Percentiles rank a stretch among this genome's conserved stretches.
Conservation (phyloP, 768 basidiomycete genomes). For the Tulasnella sp. region DNA sequence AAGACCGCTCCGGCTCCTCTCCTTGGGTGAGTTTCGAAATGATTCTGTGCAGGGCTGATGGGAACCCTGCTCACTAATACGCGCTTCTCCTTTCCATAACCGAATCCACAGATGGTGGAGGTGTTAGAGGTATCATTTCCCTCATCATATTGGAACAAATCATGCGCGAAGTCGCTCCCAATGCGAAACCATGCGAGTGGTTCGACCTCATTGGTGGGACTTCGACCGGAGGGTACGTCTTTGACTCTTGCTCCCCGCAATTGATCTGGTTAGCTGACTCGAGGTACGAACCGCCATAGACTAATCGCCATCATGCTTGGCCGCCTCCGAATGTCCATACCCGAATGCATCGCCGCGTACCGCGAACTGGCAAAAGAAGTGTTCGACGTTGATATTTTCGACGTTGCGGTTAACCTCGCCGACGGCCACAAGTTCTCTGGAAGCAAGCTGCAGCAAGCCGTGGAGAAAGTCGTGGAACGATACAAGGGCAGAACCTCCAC, state of each 20-base stretch:
- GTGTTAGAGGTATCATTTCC: not conserved
- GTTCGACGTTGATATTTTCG: constrained; percentile 29
- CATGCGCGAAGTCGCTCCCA: not conserved
- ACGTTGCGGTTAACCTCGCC: not conserved
- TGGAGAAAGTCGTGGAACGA: not conserved
- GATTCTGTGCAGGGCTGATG: not conserved
- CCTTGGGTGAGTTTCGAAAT: not conserved
- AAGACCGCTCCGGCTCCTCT: not conserved
- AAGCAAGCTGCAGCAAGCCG: not conserved
- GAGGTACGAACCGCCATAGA: not conserved
- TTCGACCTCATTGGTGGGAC: constrained; percentile 16
- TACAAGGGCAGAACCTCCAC: not conserved
- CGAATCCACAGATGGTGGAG: constrained; percentile 9
- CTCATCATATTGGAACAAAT: constrained; percentile 8
- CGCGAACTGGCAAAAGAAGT: constrained; percentile 35
- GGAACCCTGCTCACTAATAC: not conserved
- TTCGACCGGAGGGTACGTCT: constrained; percentile 10
- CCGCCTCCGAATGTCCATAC: constrained; percentile 38
- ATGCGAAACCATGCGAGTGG: not conserved
- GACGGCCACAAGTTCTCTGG: constrained; percentile 9
- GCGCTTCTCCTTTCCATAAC: not conserved
- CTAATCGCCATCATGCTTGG: constrained; percentile 43
- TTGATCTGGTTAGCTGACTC: not conserved
- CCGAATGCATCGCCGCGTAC: constrained; percentile 38
- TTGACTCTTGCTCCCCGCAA: not conserved